Percentiles rank a stretch among this genome's conserved stretches.
These are phyloP conservation scores for Dactylellina haptotyla DNA, from an alignment of 2,329 filamentous ascomycete species.

Conservation along the genomic window DNA sequence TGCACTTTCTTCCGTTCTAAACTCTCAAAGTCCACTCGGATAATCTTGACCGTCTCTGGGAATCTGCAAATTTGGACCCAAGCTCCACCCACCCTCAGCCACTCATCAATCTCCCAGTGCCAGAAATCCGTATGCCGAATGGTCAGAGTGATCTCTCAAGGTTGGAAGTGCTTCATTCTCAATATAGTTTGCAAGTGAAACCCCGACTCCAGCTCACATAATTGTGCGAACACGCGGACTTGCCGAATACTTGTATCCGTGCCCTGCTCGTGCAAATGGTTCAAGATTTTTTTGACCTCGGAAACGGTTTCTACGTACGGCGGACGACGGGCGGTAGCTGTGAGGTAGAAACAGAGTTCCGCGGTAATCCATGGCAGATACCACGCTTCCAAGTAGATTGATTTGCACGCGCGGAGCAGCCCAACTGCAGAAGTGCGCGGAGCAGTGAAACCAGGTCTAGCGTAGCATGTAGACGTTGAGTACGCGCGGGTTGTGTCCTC, in stretches of 20 bases:
- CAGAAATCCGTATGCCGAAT: slow-evolving; percentile 67
- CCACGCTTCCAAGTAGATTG: slow-evolving; percentile 63
- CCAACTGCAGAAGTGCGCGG: slow-evolving; percentile 61
- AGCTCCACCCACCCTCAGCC: slow-evolving; percentile 60
- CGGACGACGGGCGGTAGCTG: slow-evolving; percentile 59
- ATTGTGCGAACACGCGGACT: slow-evolving; percentile 64
- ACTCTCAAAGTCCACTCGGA: slow-evolving; percentile 66
- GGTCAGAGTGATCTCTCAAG: slow-evolving; percentile 63
- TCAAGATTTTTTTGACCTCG: slow-evolving; percentile 43
- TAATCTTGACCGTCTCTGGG: slow-evolving; percentile 60
- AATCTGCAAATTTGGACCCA: slow-evolving; percentile 63
- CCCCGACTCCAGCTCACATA: slow-evolving; percentile 61
- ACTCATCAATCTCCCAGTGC: slow-evolving; percentile 62
- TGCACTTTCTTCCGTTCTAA: slow-evolving; percentile 64
- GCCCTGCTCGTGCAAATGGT: slow-evolving; percentile 33
- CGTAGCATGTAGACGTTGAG: slow-evolving; percentile 59
- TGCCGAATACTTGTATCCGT: slow-evolving; percentile 58
- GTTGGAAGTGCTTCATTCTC: slow-evolving; percentile 58
- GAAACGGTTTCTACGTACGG: slow-evolving; percentile 56
- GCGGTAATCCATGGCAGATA: slow-evolving; percentile 62
- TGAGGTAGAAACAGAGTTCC: slow-evolving; percentile 63
- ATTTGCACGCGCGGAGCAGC: slow-evolving; percentile 64
- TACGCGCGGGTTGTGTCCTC: slow-evolving; percentile 58
- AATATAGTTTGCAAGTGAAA: slow-evolving; percentile 58
- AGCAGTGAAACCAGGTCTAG: slow-evolving; percentile 63